phyloP scores from a whole-genome alignment of 2,329 filamentous ascomycete species.

The Sporothrix inflata region DNA sequence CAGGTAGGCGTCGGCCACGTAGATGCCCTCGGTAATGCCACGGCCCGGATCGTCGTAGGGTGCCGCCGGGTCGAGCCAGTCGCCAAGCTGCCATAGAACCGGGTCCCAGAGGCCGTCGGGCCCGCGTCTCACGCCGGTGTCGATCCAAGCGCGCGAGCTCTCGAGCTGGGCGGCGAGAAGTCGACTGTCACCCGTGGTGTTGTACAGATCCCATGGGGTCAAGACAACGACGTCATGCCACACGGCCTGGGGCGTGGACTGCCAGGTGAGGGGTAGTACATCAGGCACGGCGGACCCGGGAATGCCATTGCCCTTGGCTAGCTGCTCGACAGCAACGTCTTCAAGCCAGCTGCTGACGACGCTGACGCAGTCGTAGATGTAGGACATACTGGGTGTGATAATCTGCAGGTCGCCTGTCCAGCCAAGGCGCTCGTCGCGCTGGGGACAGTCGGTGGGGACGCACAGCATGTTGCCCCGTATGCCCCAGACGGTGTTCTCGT shows the following conservation, averaged over 20 bases:
- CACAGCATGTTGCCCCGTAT: conserved; percentile 63
- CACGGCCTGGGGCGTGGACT: conserved; percentile 34
- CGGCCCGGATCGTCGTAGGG: conserved; percentile 42
- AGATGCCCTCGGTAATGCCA: conserved; percentile 41
- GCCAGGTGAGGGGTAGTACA: too few relatives aligned
- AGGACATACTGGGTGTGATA: conserved; percentile 59
- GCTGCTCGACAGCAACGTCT: conserved; percentile 46
- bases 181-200: conserved; percentile 36
- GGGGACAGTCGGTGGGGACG: conserved; percentile 61
- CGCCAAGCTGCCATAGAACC: conserved; percentile 42
- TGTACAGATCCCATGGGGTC: conserved; percentile 40
- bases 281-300: conserved; percentile 41
- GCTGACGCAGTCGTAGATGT: conserved; percentile 53
- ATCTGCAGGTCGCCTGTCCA: conserved; percentile 58
- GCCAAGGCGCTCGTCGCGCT: conserved; percentile 58
- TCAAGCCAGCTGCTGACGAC: conserved; percentile 55
- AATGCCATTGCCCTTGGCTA: conserved; percentile 41
- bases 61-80: conserved; percentile 48
- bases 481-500: conserved; percentile 59
- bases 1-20: conserved; percentile 47
- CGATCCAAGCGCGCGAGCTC: conserved; percentile 40
- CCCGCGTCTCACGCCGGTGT: conserved; percentile 30
- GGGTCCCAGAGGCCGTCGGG: conserved; percentile 43
- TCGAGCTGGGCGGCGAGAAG: conserved; percentile 40
- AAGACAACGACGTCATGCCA: conserved; percentile 41